A percentile compares a stretch with the other conserved stretches of the same genome.
Evolutionary conservation across 2,329 filamentous ascomycete genomes (phyloP).

Genomic region (Fusarium subtropicale): DNA sequence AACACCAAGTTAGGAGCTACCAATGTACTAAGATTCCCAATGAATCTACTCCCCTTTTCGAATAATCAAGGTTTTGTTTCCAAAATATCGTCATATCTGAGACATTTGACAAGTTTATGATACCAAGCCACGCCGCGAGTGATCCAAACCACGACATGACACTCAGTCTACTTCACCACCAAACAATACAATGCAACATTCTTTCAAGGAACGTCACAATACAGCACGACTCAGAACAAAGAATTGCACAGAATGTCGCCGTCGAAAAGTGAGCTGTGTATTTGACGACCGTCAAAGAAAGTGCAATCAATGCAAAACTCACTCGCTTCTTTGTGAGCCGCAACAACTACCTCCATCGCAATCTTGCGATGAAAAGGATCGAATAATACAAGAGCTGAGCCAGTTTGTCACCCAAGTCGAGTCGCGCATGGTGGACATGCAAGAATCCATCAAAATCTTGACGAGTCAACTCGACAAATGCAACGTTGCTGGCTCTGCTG

Average conservation of each 20-base stretch:
- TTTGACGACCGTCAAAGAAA: constrained; percentile 51
- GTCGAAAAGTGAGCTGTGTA: constrained; percentile 62
- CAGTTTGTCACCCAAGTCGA: constrained; percentile 12
- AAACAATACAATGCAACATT: neutral
- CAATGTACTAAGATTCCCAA: neutral
- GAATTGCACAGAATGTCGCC: constrained; percentile 57
- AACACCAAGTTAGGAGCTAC: neutral
- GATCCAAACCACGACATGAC: neutral
- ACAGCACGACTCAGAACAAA: constrained; percentile 50
- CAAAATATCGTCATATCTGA: constrained; percentile 5
- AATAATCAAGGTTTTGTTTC: neutral
- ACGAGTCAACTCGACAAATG: neutral
- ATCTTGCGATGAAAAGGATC: neutral
- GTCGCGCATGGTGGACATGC: constrained; percentile 20
- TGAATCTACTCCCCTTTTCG: neutral
- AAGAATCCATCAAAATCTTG: constrained; percentile 12
- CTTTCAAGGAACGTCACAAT: constrained; percentile 29
- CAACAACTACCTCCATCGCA: constrained; percentile 49
- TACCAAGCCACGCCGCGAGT: neutral
- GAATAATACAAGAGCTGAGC: constrained; percentile 1
- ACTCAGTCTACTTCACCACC: constrained; percentile 5
- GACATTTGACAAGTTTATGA: neutral
- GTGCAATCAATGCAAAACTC: constrained; percentile 59
- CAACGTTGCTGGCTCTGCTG: neutral
- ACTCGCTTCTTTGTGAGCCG: constrained; percentile 58